Evolutionary conservation across 495 filamentous ascomycete species (phyloP).

Genomic region (Glonium stellatum): DNA sequence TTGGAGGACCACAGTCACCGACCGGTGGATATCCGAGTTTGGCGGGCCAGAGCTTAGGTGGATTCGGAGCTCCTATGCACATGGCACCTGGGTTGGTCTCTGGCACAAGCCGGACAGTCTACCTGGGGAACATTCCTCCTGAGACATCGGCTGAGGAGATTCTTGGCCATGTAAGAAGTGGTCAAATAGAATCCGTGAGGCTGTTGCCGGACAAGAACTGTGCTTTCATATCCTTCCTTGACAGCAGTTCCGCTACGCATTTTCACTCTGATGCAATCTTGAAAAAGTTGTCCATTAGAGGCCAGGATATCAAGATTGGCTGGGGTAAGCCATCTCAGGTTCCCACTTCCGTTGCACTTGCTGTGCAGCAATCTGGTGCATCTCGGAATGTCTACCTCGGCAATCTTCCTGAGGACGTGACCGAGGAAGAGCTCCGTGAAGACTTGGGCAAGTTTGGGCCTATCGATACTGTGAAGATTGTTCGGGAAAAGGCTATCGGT

Average conservation of each 20-base stretch:
- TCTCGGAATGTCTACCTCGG: slow-evolving; percentile 98
- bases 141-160: slow-evolving; percentile 99
- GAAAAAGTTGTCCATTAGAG: slow-evolving; percentile 96
- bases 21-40: slow-evolving; percentile 63
- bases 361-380: slow-evolving; percentile 94
- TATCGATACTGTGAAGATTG: slow-evolving; percentile 96
- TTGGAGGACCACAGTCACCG: slow-evolving; percentile 80
- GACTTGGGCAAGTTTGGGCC: slow-evolving; percentile 94
- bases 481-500: slow-evolving; percentile 95
- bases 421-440: slow-evolving; percentile 87
- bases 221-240: slow-evolving; percentile 97
- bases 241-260: slow-evolving; percentile 92
- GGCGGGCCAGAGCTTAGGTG: slow-evolving; percentile 50
- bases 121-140: slow-evolving; percentile 93
- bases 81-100: slow-evolving; percentile 72
- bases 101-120: slow-evolving; percentile 91
- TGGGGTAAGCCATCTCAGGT: slow-evolving; percentile 99
- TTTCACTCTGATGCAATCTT: slow-evolving; percentile 99
- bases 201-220: slow-evolving; percentile 98
- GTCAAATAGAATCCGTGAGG: slow-evolving; percentile 96
- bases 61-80: slow-evolving; percentile 61
- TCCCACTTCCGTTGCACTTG: slow-evolving; percentile 89
- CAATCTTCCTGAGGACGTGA: slow-evolving; percentile 81
- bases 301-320: slow-evolving; percentile 98
- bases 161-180: slow-evolving; percentile 90